A percentile compares a stretch with the other conserved stretches of the same genome.
Conservation (phyloP, 805 yeast species). For the Teunomyces kruisii region DNA sequence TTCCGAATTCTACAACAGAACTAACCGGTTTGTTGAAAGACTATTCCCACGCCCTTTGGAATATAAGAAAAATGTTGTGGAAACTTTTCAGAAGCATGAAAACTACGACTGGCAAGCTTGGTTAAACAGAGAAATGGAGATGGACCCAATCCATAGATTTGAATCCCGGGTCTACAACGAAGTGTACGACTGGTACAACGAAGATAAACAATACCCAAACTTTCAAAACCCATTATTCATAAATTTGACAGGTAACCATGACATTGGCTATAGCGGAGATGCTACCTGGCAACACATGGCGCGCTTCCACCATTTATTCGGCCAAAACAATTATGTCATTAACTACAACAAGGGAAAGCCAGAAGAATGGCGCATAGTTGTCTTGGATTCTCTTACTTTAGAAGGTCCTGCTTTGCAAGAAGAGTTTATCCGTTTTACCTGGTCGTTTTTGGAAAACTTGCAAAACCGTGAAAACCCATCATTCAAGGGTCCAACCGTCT, state of each 20-base stretch:
- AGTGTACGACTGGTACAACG: constrained; percentile 65
- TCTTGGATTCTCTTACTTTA: constrained; percentile 73
- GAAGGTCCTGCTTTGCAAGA: constrained; percentile 90
- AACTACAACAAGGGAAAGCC: constrained; percentile 63
- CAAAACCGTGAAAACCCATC: constrained; percentile 42
- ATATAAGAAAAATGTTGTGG: constrained; percentile 49
- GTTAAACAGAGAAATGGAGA: constrained; percentile 39
- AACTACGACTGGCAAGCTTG: constrained; percentile 55
- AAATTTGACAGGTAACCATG: constrained; percentile 93
- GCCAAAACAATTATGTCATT: constrained; percentile 80
- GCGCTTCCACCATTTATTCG: constrained; percentile 71
- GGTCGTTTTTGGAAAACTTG: constrained; percentile 70
- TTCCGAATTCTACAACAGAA: constrained; percentile 79
- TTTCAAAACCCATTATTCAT: constrained; percentile 65
- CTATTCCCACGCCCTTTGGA: constrained; percentile 59
- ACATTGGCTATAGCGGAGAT: constrained; percentile 93
- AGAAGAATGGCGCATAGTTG: constrained; percentile 87
- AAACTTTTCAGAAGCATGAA: constrained; percentile 48
- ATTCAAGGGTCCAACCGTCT: constrained; percentile 75
- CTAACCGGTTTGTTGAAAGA: constrained; percentile 69
- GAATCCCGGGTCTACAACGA: constrained; percentile 46
- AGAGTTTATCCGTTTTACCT: constrained; percentile 62
- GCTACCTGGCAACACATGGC: constrained; percentile 89
- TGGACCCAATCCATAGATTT: constrained; percentile 37
- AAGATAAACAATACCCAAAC: constrained; percentile 27